Percentiles rank a stretch among this genome's conserved stretches.
phyloP scores from a whole-genome alignment of 257 asterid species.

The Gardenia jasminoides region DNA sequence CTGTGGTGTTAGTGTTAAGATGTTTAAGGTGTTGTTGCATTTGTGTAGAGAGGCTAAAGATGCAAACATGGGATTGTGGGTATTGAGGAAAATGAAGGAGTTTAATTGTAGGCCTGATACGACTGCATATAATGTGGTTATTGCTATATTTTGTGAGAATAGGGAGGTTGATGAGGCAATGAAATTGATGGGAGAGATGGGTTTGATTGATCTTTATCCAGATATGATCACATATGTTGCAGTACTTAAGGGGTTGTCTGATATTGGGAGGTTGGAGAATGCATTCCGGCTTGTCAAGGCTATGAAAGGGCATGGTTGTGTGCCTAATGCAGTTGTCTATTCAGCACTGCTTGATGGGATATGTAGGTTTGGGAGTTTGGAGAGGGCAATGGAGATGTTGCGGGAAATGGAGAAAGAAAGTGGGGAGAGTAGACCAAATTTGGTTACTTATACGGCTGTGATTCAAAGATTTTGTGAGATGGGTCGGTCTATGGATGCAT shows the following conservation, averaged over 20 bases:
- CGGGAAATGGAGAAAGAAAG: slow-evolving; percentile 62
- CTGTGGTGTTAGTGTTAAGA: slow-evolving; percentile 42
- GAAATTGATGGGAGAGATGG: slow-evolving; percentile 75
- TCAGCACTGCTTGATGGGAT: slow-evolving; percentile 69
- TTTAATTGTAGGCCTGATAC: slow-evolving; percentile 67
- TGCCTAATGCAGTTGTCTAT: slow-evolving; percentile 59
- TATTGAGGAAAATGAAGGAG: slow-evolving; percentile 77
- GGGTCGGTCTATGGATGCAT: slow-evolving; percentile 52
- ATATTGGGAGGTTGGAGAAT: slow-evolving; percentile 61
- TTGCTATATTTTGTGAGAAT: slow-evolving; percentile 54
- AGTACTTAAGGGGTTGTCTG: slow-evolving; percentile 62
- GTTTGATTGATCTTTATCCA: slow-evolving; percentile 61
- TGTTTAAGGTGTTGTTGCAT: slow-evolving; percentile 71
- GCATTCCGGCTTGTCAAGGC: slow-evolving; percentile 51
- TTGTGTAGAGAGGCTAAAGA: slow-evolving; percentile 75
- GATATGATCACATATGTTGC: slow-evolving; percentile 60
- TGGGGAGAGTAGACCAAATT: slow-evolving; percentile 52
- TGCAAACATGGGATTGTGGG: slow-evolving; percentile 64
- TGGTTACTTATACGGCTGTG: slow-evolving; percentile 68
- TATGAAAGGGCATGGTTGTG: slow-evolving; percentile 66
- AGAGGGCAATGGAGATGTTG: slow-evolving; percentile 59
- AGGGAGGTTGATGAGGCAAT: slow-evolving; percentile 53
- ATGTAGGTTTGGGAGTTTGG: slow-evolving; percentile 56
- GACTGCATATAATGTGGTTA: slow-evolving; percentile 64
- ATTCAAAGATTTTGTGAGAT: slow-evolving; percentile 59